These are phyloP conservation scores for Ceratocystis harringtonii DNA, from an alignment of 2,329 filamentous ascomycete genomes.

Conservation along the genomic window DNA sequence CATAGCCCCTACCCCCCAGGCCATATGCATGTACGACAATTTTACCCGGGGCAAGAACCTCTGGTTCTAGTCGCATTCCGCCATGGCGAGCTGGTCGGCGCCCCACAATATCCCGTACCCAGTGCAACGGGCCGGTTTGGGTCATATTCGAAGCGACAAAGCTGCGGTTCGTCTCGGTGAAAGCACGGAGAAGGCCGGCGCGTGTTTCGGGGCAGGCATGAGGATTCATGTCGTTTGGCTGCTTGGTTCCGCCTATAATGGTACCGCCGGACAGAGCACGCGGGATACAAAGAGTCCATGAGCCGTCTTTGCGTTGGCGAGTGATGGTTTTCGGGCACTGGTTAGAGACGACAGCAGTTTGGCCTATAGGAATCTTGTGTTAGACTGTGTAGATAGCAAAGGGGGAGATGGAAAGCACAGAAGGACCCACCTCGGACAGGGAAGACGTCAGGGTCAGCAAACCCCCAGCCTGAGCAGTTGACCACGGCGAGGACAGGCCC, in stretches of 20 bases:
- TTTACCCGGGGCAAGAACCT: conserved; percentile 24
- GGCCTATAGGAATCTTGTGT: conserved; percentile 23
- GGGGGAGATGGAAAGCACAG: too few species aligned
- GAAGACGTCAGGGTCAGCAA: conserved; percentile 29
- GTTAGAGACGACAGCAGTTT: conserved; percentile 33
- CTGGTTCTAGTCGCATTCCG: conserved; percentile 39
- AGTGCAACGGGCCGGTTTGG: conserved; percentile 21
- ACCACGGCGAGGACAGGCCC: conserved; percentile 25
- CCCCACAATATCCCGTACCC: conserved; percentile 32
- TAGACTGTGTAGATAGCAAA: neutral
- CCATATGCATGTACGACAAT: conserved; percentile 41
- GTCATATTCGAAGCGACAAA: conserved; percentile 21
- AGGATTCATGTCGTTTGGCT: conserved; percentile 40
- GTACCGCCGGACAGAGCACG: conserved; percentile 47
- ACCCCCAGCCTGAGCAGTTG: conserved; percentile 34
- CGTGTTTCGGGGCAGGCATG: conserved; percentile 34
- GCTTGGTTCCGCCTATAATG: conserved; percentile 51
- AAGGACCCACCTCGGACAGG: conserved; percentile 28
- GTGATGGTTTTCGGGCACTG: conserved; percentile 34
- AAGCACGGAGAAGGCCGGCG: conserved; percentile 29
- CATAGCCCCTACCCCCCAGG: conserved; percentile 44
- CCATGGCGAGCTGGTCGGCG: conserved; percentile 32
- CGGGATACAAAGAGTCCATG: conserved; percentile 48
- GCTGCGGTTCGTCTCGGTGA: conserved; percentile 25
- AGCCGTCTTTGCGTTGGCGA: conserved; percentile 45